phyloP scores from a whole-genome alignment of 2,329 filamentous ascomycete genomes.

The Penicillium sp. region DNA sequence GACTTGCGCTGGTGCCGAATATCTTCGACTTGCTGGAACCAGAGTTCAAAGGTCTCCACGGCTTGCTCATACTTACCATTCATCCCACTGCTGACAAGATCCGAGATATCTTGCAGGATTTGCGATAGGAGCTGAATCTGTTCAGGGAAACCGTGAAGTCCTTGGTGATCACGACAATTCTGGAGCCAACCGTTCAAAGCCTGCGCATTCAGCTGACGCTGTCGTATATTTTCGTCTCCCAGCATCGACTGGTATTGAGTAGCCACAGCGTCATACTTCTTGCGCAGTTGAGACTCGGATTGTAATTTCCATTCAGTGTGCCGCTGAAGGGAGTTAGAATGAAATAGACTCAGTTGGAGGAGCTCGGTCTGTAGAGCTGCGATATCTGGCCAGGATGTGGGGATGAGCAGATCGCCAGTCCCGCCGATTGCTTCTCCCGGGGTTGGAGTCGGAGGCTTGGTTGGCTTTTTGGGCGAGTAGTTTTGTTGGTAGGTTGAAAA shows the following conservation, averaged over 20 bases:
- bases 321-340: slow-evolving; percentile 31
- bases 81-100: slow-evolving; percentile 25
- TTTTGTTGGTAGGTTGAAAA: slow-evolving; percentile 41
- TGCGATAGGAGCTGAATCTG: slow-evolving; percentile 42
- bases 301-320: slow-evolving; percentile 32
- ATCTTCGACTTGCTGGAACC: slow-evolving; percentile 32
- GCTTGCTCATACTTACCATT: slow-evolving; percentile 31
- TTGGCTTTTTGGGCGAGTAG: slow-evolving; percentile 39
- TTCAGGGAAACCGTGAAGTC: slow-evolving; percentile 31
- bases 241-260: slow-evolving; percentile 33
- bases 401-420: slow-evolving; percentile 22
- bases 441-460: slow-evolving; percentile 25
- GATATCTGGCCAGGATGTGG: slow-evolving; percentile 36
- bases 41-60: slow-evolving; percentile 36
- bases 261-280: slow-evolving; percentile 37
- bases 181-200: slow-evolving; percentile 36
- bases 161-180: slow-evolving; percentile 29
- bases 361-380: slow-evolving; percentile 43
- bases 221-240: slow-evolving; percentile 33
- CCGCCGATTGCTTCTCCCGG: slow-evolving; percentile 12
- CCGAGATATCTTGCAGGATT: slow-evolving; percentile 39
- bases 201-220: slow-evolving; percentile 36
- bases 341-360: slow-evolving; percentile 43
- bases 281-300: slow-evolving; percentile 31
- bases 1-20: slow-evolving; percentile 23